Percentiles rank a stretch among this genome's conserved stretches.
phyloP scores from a whole-genome alignment of 306 rosid genomes.

The Lagenaria siceraria region DNA sequence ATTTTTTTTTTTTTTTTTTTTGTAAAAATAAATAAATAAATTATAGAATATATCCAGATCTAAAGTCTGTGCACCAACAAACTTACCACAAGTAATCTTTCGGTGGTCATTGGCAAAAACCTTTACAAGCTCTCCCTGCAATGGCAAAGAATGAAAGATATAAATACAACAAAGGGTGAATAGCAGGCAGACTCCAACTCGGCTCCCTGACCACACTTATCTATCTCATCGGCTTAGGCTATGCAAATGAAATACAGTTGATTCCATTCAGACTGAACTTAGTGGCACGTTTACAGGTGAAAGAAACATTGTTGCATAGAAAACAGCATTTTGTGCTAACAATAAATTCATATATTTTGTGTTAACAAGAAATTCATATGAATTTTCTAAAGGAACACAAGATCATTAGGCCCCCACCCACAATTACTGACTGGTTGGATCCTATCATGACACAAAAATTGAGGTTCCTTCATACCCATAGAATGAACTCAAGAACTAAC shows the following conservation, averaged over 20 bases:
- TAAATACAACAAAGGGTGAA: background rate
- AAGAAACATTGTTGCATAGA: background rate
- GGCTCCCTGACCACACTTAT: background rate
- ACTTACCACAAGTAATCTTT: constrained; percentile 81
- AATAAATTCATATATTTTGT: background rate
- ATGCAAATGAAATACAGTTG: background rate
- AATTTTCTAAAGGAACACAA: background rate
- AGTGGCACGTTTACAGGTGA: background rate
- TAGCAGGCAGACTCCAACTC: background rate
- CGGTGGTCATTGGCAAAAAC: constrained; percentile 67
- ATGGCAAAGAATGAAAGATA: constrained; percentile 16
- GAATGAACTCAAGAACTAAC: background rate
- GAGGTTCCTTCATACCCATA: background rate
- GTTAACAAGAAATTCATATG: background rate
- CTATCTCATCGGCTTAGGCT: background rate
- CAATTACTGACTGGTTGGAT: background rate
- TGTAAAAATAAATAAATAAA: background rate
- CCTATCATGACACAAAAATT: background rate
- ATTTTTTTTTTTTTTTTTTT: too few relatives aligned
- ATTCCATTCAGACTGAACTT: background rate
- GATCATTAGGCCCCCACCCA: background rate
- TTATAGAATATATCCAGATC: background rate
- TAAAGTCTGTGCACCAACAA: background rate
- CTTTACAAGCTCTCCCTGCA: constrained; percentile 89
- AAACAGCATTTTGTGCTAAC: background rate